phyloP scores from a whole-genome alignment of 805 yeast species.

The Zygoascus tannicola region DNA sequence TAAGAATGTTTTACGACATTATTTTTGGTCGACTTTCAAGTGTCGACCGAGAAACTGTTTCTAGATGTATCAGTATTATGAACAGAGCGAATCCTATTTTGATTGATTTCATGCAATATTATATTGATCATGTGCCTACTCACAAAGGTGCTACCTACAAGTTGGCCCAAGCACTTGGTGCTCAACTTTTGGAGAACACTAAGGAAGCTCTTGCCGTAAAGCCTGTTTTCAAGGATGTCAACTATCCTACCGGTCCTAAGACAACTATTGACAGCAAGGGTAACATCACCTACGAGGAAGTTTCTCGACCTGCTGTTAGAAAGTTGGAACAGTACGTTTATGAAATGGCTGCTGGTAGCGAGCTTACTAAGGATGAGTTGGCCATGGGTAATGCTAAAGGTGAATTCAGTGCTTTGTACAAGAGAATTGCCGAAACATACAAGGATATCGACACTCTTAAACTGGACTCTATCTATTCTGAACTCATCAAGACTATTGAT shows the following conservation, averaged over 20 bases:
- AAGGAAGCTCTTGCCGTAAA: conserved; percentile 66
- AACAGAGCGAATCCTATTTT: conserved; percentile 91
- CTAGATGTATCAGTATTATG: conserved; percentile 95
- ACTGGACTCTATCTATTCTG: conserved; percentile 33
- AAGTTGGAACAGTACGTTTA: conserved; percentile 91
- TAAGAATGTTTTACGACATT: conserved; percentile 89
- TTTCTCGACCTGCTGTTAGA: conserved; percentile 80
- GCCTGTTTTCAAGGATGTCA: conserved; percentile 94
- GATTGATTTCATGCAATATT: conserved; percentile 94
- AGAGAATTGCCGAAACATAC: conserved; percentile 68
- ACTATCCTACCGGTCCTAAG: conserved; percentile 91
- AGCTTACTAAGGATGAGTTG: conserved; percentile 66
- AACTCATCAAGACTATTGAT: conserved; percentile 26
- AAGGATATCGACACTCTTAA: conserved; percentile 38
- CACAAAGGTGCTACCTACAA: conserved; percentile 87
- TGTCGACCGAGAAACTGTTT: conserved; percentile 91
- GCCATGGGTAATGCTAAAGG: conserved; percentile 47
- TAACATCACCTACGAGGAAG: conserved; percentile 74
- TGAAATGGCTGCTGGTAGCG: conserved; percentile 95
- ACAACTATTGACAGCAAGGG: conserved; percentile 85
- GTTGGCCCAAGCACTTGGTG: conserved; percentile 82
- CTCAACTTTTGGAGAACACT: conserved; percentile 92
- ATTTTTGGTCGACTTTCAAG: conserved; percentile 87
- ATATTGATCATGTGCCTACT: conserved; percentile 73
- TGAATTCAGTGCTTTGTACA: conserved; percentile 74